These are phyloP conservation scores for Mucor lusitanicus DNA, from an alignment of 371 early-diverging fungal genomes.

Conservation along the genomic window DNA sequence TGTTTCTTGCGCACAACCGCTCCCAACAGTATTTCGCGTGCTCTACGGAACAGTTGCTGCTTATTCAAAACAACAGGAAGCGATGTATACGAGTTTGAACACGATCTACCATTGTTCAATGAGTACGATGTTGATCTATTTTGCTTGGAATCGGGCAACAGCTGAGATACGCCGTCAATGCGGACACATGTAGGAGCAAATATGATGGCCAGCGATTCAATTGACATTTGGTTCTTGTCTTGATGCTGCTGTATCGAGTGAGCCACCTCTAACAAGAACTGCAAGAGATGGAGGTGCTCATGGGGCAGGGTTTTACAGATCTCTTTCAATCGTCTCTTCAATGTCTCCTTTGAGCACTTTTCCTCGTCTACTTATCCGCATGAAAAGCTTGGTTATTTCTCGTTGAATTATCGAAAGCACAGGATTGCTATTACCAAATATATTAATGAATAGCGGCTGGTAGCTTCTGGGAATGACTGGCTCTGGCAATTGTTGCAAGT, in stretches of 20 bases:
- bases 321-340: slow-evolving; percentile 13
- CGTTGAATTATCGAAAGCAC: not conserved
- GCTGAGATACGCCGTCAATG: slow-evolving; percentile 23
- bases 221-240: slow-evolving; percentile 34
- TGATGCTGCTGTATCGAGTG: slow-evolving; percentile 20
- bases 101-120: not conserved
- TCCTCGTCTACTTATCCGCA: slow-evolving; percentile 15
- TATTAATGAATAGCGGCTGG: slow-evolving; percentile 48
- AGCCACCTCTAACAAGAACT: slow-evolving; percentile 19
- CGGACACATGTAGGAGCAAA: slow-evolving; percentile 39
- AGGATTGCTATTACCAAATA: slow-evolving; percentile 36
- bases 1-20: not conserved
- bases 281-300: slow-evolving; percentile 30
- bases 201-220: slow-evolving; percentile 35
- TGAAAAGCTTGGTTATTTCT: not conserved
- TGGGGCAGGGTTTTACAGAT: slow-evolving; percentile 15
- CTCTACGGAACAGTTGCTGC: slow-evolving; percentile 8
- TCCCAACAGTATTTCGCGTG: slow-evolving; percentile 3
- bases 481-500: slow-evolving; percentile 55
- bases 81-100: slow-evolving; percentile 5
- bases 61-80: slow-evolving; percentile 3
- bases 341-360: slow-evolving; percentile 9
- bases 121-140: not conserved
- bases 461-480: slow-evolving; percentile 53
- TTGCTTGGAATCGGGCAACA: slow-evolving; percentile 8